Percentiles rank a stretch among this genome's conserved stretches.
phyloP scores from a whole-genome alignment of 345 rosid genomes.

The Gossypium australe region DNA sequence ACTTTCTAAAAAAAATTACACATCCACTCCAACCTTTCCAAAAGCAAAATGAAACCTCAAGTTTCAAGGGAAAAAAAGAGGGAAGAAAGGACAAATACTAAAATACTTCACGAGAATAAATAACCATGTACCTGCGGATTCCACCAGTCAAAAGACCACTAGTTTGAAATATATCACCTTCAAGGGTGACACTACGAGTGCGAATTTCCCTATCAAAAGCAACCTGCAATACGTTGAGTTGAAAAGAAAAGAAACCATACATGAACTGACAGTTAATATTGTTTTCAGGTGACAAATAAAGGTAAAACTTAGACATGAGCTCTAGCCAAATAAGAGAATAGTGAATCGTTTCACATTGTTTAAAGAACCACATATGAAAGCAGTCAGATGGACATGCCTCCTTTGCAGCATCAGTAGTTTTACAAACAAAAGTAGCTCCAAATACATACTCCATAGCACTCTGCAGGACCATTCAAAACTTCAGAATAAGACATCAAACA shows the following conservation, averaged over 20 bases:
- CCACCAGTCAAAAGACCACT: conserved; percentile 97
- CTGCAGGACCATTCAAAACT: conserved; percentile 43
- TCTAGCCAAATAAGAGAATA: no score
- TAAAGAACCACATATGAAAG: neutral
- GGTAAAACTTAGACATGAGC: neutral
- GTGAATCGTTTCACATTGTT: conserved; percentile 1
- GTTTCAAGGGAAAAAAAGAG: neutral
- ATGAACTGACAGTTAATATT: neutral
- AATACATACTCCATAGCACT: conserved; percentile 88
- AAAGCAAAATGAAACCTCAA: conserved; percentile 10
- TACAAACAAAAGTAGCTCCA: conserved; percentile 95
- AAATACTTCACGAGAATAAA: neutral
- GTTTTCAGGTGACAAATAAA: neutral
- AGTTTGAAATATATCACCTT: conserved; percentile 95
- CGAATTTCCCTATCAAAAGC: conserved; percentile 66
- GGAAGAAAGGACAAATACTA: neutral
- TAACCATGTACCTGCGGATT: conserved; percentile 60
- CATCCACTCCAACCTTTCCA: neutral
- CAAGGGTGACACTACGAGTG: conserved; percentile 85
- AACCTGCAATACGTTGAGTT: conserved; percentile 43
- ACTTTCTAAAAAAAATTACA: neutral
- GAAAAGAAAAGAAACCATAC: neutral
- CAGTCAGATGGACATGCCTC: conserved; percentile 43
- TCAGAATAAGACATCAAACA: conserved; percentile 9
- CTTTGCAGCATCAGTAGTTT: conserved; percentile 72